Base-by-base conservation (phyloP, 2,329 filamentous ascomycete genomes). In the Phaeoacremonium minimum region DNA sequence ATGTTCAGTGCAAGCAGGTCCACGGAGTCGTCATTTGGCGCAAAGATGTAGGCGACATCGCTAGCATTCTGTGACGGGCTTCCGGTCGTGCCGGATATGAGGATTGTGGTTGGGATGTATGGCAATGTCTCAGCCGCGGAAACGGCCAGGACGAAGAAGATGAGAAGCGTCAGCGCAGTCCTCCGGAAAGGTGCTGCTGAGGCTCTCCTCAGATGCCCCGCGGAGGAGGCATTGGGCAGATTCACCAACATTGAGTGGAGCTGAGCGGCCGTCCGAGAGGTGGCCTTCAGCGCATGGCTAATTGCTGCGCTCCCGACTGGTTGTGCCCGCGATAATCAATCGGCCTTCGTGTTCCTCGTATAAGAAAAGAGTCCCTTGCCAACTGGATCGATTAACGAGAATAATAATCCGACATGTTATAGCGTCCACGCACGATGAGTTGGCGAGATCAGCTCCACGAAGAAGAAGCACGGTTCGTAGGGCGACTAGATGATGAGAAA, bases 21-120 rank as follows among this genome's bases (percentile, higher is more conserved):
- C 56, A 69, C 49, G 54, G 66, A 49, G 38, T 48, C 51, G 26
- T 69, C 61, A 19, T 61, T 65, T 11, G 83, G 74, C 20, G 72
- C 67, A 49, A 95, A 80, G 45, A 91, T 71, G 58, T 93, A 95
- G 41, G 80, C 80, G 22, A 26, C 22, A 26, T 26, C 22, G n/a
- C 22, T n/a, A n/a, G 22, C n/a, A 26, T 26, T n/a, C 22, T 26
- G 22, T 26, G 22, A 26, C n/a, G n/a, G n/a, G n/a, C n/a, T n/a
- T n/a, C n/a, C n/a, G n/a, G 73, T 68, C 36, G 67, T 57, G 39
- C 60, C 53, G 6, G 73, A 67, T 31, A 80, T 70, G 40, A 91
- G 73, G 35, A 94, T 73, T 18, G 76, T 79, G 1, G 88, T 88
- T 4, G 87, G 85, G 37, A 82, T 80, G 65, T 94, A 95, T 17